A percentile compares a stretch with the other conserved stretches of the same genome.
These are phyloP conservation scores for Heimioporus retisporus DNA, from an alignment of 1,284 basidiomycete genomes.

Conservation along the genomic window DNA sequence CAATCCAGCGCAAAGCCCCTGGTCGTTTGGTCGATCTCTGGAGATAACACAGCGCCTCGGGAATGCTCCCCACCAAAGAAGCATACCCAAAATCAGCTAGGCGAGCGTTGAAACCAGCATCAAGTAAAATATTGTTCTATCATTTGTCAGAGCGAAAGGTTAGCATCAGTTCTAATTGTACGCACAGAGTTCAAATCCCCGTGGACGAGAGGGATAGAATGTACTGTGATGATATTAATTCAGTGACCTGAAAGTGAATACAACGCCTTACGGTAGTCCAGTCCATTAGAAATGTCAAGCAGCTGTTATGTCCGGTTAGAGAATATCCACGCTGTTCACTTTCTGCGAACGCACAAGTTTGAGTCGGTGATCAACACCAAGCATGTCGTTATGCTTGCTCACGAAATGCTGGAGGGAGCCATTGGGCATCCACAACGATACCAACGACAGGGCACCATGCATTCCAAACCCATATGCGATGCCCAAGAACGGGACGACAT, in stretches of 20 bases:
- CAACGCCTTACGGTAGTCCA: conserved; percentile 7
- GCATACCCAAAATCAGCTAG: conserved; percentile 9
- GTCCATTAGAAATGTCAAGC: conserved; percentile 6
- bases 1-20: background rate
- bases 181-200: background rate
- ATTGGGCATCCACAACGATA: background rate
- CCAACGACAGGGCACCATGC: too few species aligned
- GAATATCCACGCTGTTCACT: background rate
- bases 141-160: background rate
- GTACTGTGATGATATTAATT: background rate
- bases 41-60: background rate
- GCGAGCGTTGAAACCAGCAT: conserved; percentile 1
- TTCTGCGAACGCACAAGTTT: conserved; percentile 1
- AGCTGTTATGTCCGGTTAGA: conserved; percentile 1
- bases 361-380: background rate
- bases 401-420: background rate
- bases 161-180: background rate
- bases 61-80: too few species aligned
- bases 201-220: conserved; percentile 6
- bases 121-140: conserved; percentile 15
- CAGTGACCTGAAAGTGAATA: background rate
- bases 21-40: conserved; percentile 1
- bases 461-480: too few species aligned
- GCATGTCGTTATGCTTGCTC: background rate
- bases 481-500: too few species aligned